A percentile compares a stretch with the other conserved stretches of the same genome.
phyloP scores from a whole-genome alignment of 1,284 basidiomycete genomes.

The Bondarzewia mesenterica region DNA sequence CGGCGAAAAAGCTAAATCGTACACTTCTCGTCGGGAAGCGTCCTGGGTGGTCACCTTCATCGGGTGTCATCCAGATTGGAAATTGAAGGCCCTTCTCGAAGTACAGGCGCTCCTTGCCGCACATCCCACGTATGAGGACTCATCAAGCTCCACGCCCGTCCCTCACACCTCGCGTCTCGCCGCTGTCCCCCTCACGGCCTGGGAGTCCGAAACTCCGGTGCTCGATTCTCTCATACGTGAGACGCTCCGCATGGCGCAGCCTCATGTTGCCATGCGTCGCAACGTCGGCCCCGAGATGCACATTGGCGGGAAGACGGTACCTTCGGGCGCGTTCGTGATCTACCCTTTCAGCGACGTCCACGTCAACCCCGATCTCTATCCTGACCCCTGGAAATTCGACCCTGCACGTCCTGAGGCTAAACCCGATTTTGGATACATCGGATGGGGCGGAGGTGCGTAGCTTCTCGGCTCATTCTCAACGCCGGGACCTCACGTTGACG shows the following conservation, averaged over 20 bases:
- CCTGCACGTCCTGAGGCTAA: constrained; percentile 45
- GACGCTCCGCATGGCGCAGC: constrained; percentile 67
- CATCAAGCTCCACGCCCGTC: constrained; percentile 18
- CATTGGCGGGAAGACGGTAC: constrained; percentile 56
- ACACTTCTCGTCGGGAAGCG: constrained; percentile 24
- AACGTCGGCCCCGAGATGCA: constrained; percentile 61
- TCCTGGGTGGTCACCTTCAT: constrained; percentile 68
- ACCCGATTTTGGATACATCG: constrained; percentile 53
- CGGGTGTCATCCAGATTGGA: constrained; percentile 56
- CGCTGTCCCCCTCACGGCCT: constrained; percentile 55
- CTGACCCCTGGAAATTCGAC: constrained; percentile 67
- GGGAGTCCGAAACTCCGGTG: constrained; percentile 60
- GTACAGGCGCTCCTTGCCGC: constrained; percentile 44
- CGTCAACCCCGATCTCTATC: constrained; percentile 58
- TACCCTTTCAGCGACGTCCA: constrained; percentile 75
- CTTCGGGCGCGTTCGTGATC: constrained; percentile 61
- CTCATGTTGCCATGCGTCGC: constrained; percentile 68
- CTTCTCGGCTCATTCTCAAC: no score
- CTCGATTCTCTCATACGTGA: constrained; percentile 65
- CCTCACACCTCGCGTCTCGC: constrained; percentile 37
- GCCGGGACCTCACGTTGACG: background rate
- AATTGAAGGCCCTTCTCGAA: constrained; percentile 45
- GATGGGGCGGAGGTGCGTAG: constrained; percentile 66
- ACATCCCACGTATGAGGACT: constrained; percentile 36
- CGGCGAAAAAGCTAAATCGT: no score